Percentiles rank a stretch among this genome's conserved stretches.
phyloP scores from a whole-genome alignment of 306 rosid species.

The Boehmeria nivea region DNA sequence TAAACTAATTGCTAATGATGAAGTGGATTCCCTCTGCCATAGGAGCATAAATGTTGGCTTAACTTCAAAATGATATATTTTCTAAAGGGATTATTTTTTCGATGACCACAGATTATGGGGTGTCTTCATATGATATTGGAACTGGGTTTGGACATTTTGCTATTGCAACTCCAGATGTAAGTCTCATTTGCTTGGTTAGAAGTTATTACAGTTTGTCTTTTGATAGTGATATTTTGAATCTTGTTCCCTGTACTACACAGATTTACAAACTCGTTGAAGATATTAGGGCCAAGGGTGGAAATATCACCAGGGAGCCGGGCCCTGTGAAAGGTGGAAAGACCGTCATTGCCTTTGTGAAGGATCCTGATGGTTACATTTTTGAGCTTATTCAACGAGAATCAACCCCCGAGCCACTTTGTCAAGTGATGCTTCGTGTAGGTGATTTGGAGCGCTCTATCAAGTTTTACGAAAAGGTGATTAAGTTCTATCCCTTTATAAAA shows the following conservation, averaged over 20 bases:
- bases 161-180: conserved; percentile 76
- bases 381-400: conserved; percentile 75
- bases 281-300: conserved; percentile 68
- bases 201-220: conserved; percentile 2
- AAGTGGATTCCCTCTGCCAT: too few species aligned
- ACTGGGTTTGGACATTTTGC: conserved; percentile 95
- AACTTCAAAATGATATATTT: too few species aligned
- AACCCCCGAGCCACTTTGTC: conserved; percentile 84
- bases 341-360: conserved; percentile 81
- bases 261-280: conserved; percentile 74
- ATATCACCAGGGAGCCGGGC: conserved; percentile 80
- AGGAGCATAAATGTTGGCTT: too few species aligned
- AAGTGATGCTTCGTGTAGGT: conserved; percentile 97
- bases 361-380: conserved; percentile 87
- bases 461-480: conserved; percentile 83
- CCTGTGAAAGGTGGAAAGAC: conserved; percentile 74
- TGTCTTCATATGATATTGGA: conserved; percentile 77
- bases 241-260: conserved; percentile 32
- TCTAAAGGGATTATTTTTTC: conserved; percentile 2
- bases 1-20: too few species aligned
- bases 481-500: not conserved
- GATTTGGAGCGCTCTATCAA: conserved; percentile 79
- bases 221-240: conserved; percentile 16
- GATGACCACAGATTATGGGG: conserved; percentile 65
- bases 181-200: conserved; percentile 15